Conservation (phyloP, 805 yeast genomes). For the Yamadazyma olivae region DNA sequence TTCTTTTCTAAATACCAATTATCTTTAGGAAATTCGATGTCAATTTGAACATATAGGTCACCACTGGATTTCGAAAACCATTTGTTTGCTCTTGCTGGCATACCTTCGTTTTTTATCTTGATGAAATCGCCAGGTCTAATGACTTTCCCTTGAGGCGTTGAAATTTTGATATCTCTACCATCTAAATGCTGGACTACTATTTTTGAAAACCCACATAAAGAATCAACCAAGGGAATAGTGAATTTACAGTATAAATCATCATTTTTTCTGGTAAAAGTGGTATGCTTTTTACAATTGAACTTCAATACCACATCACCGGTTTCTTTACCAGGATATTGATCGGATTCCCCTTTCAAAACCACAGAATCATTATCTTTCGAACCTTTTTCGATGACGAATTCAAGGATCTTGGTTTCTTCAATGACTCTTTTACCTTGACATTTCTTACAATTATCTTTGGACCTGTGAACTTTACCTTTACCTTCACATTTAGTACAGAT, state of each 20-base stretch:
- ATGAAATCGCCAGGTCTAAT: constrained; percentile 72
- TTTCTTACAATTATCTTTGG: constrained; percentile 72
- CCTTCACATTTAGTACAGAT: constrained; percentile 73
- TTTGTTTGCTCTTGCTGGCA: constrained; percentile 57
- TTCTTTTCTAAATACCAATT: constrained; percentile 78
- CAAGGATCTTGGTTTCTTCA: constrained; percentile 68
- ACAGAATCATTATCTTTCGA: constrained; percentile 59
- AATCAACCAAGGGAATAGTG: constrained; percentile 68
- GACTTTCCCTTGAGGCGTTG: constrained; percentile 76
- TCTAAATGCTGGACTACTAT: constrained; percentile 72
- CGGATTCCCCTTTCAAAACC: constrained; percentile 66
- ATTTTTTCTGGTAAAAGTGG: constrained; percentile 52
- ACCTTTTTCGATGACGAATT: constrained; percentile 76
- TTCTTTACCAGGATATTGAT: constrained; percentile 65
- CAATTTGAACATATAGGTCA: constrained; percentile 66
- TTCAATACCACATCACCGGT: constrained; percentile 78
- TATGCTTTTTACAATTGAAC: constrained; percentile 49
- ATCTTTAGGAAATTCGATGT: constrained; percentile 79
- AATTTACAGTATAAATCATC: constrained; percentile 62
- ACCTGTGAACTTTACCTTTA: constrained; percentile 53
- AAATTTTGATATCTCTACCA: constrained; percentile 64
- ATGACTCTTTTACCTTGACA: constrained; percentile 65
- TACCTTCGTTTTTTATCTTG: constrained; percentile 70
- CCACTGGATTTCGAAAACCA: constrained; percentile 46
- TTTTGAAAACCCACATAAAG: constrained; percentile 77